Evolutionary conservation across 805 yeast species (phyloP).

Genomic region (Candida maris): DNA sequence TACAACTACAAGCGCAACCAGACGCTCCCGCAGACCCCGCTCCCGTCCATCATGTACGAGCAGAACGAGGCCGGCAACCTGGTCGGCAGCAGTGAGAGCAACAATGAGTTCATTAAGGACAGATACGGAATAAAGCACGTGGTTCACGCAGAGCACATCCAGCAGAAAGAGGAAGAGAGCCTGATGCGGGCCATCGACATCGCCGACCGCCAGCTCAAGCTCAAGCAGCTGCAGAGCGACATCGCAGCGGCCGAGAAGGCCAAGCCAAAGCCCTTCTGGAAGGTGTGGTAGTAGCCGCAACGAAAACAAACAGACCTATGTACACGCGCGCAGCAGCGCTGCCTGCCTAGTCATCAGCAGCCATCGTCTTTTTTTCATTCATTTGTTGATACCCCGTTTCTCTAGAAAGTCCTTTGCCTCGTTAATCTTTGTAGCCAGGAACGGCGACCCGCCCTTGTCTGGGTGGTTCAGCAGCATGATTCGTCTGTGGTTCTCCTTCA

Average conservation of each 20-base stretch:
- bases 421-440: slow-evolving; percentile 83
- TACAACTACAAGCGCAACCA: slow-evolving; percentile 38
- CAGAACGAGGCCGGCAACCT: slow-evolving; percentile 32
- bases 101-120: slow-evolving; percentile 56
- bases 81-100: slow-evolving; percentile 32
- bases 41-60: slow-evolving; percentile 36
- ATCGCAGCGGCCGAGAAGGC: slow-evolving; percentile 2
- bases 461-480: slow-evolving; percentile 91
- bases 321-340: no score
- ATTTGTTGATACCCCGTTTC: slow-evolving; percentile 51
- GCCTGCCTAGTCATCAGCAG: no score
- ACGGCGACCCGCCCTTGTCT: slow-evolving; percentile 91
- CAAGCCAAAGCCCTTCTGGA: slow-evolving; percentile 24
- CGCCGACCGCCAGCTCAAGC: slow-evolving; percentile 33
- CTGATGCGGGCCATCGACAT: slow-evolving; percentile 43
- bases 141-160: slow-evolving; percentile 67
- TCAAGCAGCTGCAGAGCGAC: slow-evolving; percentile 15
- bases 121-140: slow-evolving; percentile 57
- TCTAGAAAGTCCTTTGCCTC: slow-evolving; percentile 84
- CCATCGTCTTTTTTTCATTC: no score
- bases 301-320: neutral
- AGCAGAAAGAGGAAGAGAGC: slow-evolving; percentile 65
- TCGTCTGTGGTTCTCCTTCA: slow-evolving; percentile 76
- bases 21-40: slow-evolving; percentile 37
- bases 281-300: slow-evolving; percentile 24